Evolutionary conservation across 257 asterid genomes (phyloP).

Genomic region (Eucommia ulmoides): DNA sequence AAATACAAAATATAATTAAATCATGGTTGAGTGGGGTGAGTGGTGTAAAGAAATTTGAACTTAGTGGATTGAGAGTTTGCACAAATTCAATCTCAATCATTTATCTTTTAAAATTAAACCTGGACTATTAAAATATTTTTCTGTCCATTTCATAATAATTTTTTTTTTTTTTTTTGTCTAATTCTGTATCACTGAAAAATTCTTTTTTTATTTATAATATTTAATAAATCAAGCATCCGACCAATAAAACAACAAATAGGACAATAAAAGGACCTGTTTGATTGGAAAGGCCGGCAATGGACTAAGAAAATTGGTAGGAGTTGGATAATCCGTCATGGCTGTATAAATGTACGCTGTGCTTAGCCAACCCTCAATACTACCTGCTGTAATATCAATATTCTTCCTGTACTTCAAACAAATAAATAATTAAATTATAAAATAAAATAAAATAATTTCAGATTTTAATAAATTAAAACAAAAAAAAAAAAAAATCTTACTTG

Average conservation of each 20-base stretch:
- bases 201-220: no score
- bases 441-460: neutral
- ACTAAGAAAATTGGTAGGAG: conserved; percentile 62
- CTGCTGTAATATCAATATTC: conserved; percentile 46
- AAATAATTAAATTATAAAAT: no score
- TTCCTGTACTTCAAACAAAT: no score
- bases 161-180: neutral
- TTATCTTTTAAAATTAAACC: no score
- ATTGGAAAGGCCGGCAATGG: conserved; percentile 88
- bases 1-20: neutral
- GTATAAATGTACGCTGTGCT: conserved; percentile 48
- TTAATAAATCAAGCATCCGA: neutral
- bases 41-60: no score
- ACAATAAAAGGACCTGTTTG: conserved; percentile 37
- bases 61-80: no score
- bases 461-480: neutral
- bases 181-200: neutral
- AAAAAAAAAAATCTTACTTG: conserved; percentile 37
- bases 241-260: neutral
- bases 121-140: no score
- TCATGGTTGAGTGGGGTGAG: no score
- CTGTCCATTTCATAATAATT: neutral
- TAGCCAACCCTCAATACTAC: conserved; percentile 40
- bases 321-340: conserved; percentile 97
- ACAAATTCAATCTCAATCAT: no score